Evolutionary conservation across 257 asterid species (phyloP).

Genomic region (Fraxinus pennsylvanica): DNA sequence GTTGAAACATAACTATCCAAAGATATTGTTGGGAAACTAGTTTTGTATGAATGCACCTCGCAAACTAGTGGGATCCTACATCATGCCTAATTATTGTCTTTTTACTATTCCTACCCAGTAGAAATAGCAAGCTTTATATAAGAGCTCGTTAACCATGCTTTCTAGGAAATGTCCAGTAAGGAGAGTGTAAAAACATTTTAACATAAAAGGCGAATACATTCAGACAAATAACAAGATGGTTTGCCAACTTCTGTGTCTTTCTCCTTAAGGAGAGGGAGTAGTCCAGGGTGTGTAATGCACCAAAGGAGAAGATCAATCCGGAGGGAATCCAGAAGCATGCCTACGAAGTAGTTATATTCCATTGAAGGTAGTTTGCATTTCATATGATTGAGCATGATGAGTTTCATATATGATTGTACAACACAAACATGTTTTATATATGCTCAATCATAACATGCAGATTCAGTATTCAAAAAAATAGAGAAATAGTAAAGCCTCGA

Average conservation of each 20-base stretch:
- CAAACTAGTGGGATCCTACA: not conserved
- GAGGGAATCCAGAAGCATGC: not conserved
- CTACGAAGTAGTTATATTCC: not conserved
- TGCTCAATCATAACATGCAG: not conserved
- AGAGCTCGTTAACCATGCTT: not conserved
- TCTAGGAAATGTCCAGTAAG: not conserved
- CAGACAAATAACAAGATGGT: not conserved
- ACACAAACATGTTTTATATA: no score
- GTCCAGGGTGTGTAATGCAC: not conserved
- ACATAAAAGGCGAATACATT: not conserved
- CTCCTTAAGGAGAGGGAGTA: not conserved
- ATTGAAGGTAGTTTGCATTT: not conserved
- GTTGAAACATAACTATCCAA: not conserved
- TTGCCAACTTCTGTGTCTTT: not conserved
- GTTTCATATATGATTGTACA: no score
- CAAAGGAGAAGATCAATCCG: not conserved
- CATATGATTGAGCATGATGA: not conserved
- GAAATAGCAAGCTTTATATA: not conserved
- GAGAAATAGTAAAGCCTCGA: not conserved
- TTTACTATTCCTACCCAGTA: not conserved
- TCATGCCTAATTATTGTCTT: not conserved
- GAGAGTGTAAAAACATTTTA: not conserved
- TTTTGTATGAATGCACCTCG: not conserved
- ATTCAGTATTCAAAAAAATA: not conserved
- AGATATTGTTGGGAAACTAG: not conserved